phyloP scores from a whole-genome alignment of 169 alveolate species.

The Ichthyophthirius multifiliis region DNA sequence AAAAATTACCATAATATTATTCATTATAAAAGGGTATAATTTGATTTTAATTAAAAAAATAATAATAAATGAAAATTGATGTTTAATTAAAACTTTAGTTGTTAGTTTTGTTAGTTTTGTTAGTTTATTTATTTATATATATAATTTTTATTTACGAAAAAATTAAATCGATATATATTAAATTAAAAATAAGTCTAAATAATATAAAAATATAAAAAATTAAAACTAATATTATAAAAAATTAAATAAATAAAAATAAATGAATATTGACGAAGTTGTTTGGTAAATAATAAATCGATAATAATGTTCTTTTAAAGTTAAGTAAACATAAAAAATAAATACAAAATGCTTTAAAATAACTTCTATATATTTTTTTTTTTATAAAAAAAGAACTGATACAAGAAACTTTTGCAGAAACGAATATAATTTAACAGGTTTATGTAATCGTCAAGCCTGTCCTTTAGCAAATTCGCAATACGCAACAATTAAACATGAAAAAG shows the following conservation, averaged over 20 bases:
- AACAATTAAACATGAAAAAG: slow-evolving; percentile 95
- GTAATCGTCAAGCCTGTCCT: slow-evolving; percentile 98
- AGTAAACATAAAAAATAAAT: slow-evolving; percentile 52
- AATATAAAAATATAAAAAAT: too few species aligned
- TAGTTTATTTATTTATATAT: too few species aligned
- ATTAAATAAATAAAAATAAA: slow-evolving; percentile 13
- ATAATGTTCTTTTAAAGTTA: slow-evolving; percentile 85
- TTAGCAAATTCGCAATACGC: slow-evolving; percentile 97
- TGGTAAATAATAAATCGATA: slow-evolving; percentile 81
- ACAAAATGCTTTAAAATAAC: neutral
- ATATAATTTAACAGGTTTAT: slow-evolving; percentile 97
- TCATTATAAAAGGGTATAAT: too few species aligned
- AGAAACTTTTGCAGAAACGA: slow-evolving; percentile 88
- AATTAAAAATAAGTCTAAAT: neutral
- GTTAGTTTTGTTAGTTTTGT: neutral
- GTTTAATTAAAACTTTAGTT: too few species aligned
- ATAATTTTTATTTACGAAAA: too few species aligned
- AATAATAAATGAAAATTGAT: too few species aligned
- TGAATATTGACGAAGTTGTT: slow-evolving; percentile 85
- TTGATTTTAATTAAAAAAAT: too few species aligned
- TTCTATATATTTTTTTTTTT: neutral
- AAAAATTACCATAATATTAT: too few species aligned
- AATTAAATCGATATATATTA: neutral
- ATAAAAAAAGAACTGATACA: slow-evolving; percentile 66
- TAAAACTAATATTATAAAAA: neutral